Evolutionary conservation across 2,329 filamentous ascomycete species (phyloP), one percentile per base, ranked within the genome.

Genomic region (Epichloe festucae): DNA sequence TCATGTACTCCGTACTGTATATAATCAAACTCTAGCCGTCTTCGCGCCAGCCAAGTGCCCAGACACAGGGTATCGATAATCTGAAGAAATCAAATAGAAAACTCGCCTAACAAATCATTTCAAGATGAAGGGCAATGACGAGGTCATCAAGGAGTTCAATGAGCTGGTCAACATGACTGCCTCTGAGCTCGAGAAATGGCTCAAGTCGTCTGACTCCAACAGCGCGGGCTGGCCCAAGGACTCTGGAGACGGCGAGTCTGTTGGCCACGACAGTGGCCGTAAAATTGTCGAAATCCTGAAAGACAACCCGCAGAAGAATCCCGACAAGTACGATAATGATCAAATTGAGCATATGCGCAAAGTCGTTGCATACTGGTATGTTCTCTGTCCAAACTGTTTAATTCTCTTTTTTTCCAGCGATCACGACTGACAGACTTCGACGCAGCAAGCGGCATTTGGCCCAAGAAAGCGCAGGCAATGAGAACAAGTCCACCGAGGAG

Each of bases 161-260:
- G 72, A 78, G 40, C 65, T 83, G 46, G 79, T 85, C 63, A 85
- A 85, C 63, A 84, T 85, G 81, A 74, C 71, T 11, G 69, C 79
- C 2, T 63, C 70, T 2, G 80, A 84, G 55, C 72, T 85, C 15
- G 72, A 80, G 58, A 68, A 73, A 23, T 85, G 81, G 82, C 73
- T 85, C 23, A 72, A 77, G 55, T 71, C 73, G 6, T 72, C 76
- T n/a, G 72, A 79, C 35, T 84, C 79, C 10, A 70, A 71, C 46
- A 72, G 69, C 17, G 73, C 80, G 1, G 81, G 82, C 2, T 84
- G 78, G 80, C 65, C 65, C 41, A 82, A 82, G 57, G 74, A 78
- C 50, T 72, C 76, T 50, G 72, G 70, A 11, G 73, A 72, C 3
- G 78, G 77, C 8, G 81, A 85, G 63, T 81, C 78, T 0, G 70